Evolutionary conservation across 495 filamentous ascomycete genomes (phyloP).

Genomic region (Xylaria telfairii): DNA sequence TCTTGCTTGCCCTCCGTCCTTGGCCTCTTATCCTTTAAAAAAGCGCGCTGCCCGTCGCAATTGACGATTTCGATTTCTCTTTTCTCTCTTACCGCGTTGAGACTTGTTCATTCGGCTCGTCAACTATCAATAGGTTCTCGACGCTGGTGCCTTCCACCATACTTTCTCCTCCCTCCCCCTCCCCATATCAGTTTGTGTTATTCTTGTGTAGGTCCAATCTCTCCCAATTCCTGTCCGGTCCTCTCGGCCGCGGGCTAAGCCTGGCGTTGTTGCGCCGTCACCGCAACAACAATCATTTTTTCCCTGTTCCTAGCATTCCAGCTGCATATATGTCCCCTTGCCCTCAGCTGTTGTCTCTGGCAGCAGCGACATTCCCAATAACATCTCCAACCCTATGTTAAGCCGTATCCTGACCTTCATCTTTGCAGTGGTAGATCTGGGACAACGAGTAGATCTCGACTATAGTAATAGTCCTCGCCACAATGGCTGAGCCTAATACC

Average conservation of each 20-base stretch:
- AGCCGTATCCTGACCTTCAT: conserved; percentile 24
- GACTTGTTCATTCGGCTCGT: conserved; percentile 41
- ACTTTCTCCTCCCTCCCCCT: conserved; percentile 26
- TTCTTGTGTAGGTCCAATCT: conserved; percentile 26
- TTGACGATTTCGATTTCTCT: conserved; percentile 37
- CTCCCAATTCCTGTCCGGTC: conserved; percentile 29
- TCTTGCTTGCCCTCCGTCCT: conserved; percentile 33
- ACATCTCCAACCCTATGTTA: not conserved
- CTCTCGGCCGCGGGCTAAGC: conserved; percentile 28
- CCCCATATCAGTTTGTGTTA: conserved; percentile 25
- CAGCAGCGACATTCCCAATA: not conserved
- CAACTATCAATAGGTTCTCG: conserved; percentile 41
- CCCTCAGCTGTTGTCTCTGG: not conserved
- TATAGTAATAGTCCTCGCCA: conserved; percentile 34
- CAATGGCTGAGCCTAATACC: conserved; percentile 56
- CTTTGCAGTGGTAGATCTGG: conserved; percentile 27
- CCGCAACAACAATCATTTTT: not conserved
- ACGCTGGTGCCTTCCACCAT: conserved; percentile 44
- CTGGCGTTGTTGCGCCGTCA: not conserved
- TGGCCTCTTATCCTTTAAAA: conserved; percentile 39
- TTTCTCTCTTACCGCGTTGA: conserved; percentile 42
- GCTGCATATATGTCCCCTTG: not conserved
- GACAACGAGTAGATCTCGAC: conserved; percentile 30
- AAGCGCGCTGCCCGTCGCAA: conserved; percentile 38
- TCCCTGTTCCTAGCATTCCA: conserved; percentile 23